Base-by-base conservation (phyloP, 2,329 filamentous ascomycete genomes). In the Aspergillus pseudonomiae region DNA sequence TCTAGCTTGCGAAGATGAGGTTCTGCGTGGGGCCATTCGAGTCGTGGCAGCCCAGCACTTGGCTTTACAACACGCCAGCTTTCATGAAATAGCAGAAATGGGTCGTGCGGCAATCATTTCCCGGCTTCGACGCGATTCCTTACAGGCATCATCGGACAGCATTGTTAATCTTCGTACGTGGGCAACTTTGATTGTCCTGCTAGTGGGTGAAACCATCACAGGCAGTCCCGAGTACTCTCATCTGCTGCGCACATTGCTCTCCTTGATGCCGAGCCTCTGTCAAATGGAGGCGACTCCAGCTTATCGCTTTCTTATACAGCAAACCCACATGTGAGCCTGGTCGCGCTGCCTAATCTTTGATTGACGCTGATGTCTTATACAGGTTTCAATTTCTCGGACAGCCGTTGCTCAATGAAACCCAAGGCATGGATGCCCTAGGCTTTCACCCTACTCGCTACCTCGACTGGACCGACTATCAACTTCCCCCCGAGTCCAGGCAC, bases 151-250 rank as follows among this genome's bases (percentile, higher is more conserved):
- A 12, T 59, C 64, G 6, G 60, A 69, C 26, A 56, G 48, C 11
- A 63, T 69, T 1, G 69, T 70, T 32, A 69, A 62, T 28, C 12
- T 60, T 2, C 65, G 60, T 1, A 69, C 67, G 1, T 70, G 68
- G 68, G 67, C 67, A 28, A 70, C 67, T 1, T 53, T 70, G 26
- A 68, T 70, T 34, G 67, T 70, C 6, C 63, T 72, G 6, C 62
- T 74, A 11, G 68, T 70, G 2, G 69, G 70, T 10, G 67, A 71
- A 58, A 72, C 71, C 5, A 66, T 73, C 30, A 73, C 71, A 1
- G 71, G 69, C 9, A 68, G 67, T 30, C 59, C 65, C 6, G 67
- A 70, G 36, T 70, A 67, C 43, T 53, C 48, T 14, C 54, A 69
- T 39, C 36, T 70, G 16, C 62, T 70, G 0, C 68, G 64, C n/a